Conservation (phyloP, 2,329 filamentous ascomycete species). For the Talaromyces islandicus region DNA sequence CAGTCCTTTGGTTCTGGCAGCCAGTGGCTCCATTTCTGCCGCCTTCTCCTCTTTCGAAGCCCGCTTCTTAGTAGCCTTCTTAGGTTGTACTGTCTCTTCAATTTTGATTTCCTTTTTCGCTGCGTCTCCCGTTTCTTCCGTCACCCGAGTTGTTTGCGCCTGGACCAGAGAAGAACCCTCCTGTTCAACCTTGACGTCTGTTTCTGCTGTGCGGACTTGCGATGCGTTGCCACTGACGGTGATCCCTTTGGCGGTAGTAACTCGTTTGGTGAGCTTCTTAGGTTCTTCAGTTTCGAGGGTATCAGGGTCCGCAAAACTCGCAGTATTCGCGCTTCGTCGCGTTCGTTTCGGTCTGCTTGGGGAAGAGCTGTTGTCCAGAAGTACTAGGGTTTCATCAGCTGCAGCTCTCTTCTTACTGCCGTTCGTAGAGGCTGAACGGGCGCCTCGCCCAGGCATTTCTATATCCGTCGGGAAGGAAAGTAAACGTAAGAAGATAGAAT, state of each 20-base stretch:
- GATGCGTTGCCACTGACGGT: neutral
- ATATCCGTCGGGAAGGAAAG: neutral
- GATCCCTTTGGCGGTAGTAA: conserved; percentile 1
- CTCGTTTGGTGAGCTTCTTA: neutral
- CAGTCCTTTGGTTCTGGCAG: conserved; percentile 62
- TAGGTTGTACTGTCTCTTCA: conserved; percentile 15
- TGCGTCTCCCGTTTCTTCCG: neutral
- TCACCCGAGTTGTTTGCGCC: neutral
- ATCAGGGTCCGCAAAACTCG: neutral
- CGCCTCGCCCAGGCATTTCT: conserved; percentile 6
- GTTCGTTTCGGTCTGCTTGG: conserved; percentile 11
- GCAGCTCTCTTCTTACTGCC: conserved; percentile 8
- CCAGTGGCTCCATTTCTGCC: conserved; percentile 56
- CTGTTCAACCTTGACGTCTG: conserved; percentile 1
- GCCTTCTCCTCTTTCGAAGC: conserved; percentile 54
- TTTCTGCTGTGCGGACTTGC: neutral
- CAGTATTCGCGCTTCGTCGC: neutral
- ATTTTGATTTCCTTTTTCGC: conserved; percentile 16
- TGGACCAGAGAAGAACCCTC: neutral
- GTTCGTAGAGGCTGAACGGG: neutral
- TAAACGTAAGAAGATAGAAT: neutral
- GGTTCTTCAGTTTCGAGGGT: neutral
- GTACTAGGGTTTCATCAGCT: neutral
- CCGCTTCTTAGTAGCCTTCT: conserved; percentile 31
- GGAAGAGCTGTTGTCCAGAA: conserved; percentile 1